Evolutionary conservation across 768 basidiomycete genomes (phyloP).

Genomic region (Paxillus ammoniavirescens): DNA sequence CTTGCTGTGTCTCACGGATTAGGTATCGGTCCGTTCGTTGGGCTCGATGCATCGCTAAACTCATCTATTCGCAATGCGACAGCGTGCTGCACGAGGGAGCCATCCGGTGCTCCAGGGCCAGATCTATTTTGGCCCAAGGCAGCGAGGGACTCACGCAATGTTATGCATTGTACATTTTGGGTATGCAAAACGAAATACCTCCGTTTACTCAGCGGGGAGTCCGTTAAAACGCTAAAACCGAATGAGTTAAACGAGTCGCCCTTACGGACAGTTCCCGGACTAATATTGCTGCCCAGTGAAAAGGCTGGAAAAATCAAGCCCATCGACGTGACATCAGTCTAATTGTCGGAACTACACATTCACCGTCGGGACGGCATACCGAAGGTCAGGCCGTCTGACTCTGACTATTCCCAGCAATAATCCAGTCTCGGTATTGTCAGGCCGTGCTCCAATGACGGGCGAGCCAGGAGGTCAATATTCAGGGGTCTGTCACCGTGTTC

Average conservation of each 20-base stretch:
- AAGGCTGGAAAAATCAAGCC: constrained; percentile 19
- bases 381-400: constrained; percentile 13
- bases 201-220: constrained; percentile 19
- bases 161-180: constrained; percentile 22
- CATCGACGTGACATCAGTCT: constrained; percentile 9
- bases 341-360: constrained; percentile 13
- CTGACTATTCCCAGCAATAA: constrained; percentile 6
- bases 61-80: constrained; percentile 19
- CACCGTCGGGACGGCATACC: constrained; percentile 22
- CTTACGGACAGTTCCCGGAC: constrained; percentile 20
- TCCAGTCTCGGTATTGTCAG: not conserved
- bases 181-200: constrained; percentile 11
- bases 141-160: constrained; percentile 13
- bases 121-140: constrained; percentile 24
- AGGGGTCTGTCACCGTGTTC: not conserved
- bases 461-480: too few species aligned
- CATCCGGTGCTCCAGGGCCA: constrained; percentile 31
- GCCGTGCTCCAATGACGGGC: not conserved
- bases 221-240: constrained; percentile 34
- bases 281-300: constrained; percentile 16
- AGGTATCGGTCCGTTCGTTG: constrained; percentile 20
- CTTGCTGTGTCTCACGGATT: constrained; percentile 22
- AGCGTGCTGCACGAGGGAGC: constrained; percentile 25
- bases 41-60: constrained; percentile 20
- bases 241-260: constrained; percentile 34